These are phyloP conservation scores for Helianthus annuus DNA, from an alignment of 129 eudicot species.

Conservation along the genomic window HanXRQr2.0-SUNRISE NC_035448.2:167231813-167232312, in stretches of 20 bases:
- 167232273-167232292: slow-evolving; percentile 85
- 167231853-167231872: no score
- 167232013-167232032: slow-evolving; percentile 80
- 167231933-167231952: slow-evolving; percentile 6
- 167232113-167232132: slow-evolving; percentile 68
- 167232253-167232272: slow-evolving; percentile 58
- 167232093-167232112: slow-evolving; percentile 78
- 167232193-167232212: slow-evolving; percentile 77
- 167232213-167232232: slow-evolving; percentile 79
- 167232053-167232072: slow-evolving; percentile 65
- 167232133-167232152: slow-evolving; percentile 74
- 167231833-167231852: no score
- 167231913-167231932: not conserved
- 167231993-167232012: slow-evolving; percentile 86
- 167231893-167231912: no score
- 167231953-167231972: slow-evolving; percentile 78
- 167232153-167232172: slow-evolving; percentile 92
- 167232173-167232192: slow-evolving; percentile 83
- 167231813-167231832: no score
- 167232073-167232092: slow-evolving; percentile 79
- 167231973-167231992: slow-evolving; percentile 80
- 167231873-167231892: no score
- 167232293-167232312: slow-evolving; percentile 82
- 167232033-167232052: slow-evolving; percentile 71
- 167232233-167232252: slow-evolving; percentile 74